These are phyloP conservation scores for Spizellomyces sp. DNA, from an alignment of 192 early-diverging fungal genomes.

Conservation along the genomic window DNA sequence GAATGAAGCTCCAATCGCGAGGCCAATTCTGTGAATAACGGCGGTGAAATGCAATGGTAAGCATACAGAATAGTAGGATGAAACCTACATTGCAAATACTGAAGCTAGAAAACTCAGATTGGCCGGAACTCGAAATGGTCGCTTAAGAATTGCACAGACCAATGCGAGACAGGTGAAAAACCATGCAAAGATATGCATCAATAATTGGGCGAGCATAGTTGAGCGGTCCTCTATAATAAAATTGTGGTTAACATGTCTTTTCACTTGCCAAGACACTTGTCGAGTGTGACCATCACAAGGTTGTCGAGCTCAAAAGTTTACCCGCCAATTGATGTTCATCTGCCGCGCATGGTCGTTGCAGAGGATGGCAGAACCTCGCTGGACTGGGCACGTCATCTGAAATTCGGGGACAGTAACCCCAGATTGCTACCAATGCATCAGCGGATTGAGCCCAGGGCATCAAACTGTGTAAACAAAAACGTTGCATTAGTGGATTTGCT, in stretches of 20 bases:
- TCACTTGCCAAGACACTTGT: neutral
- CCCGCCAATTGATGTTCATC: neutral
- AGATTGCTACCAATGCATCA: neutral
- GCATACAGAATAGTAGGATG: neutral
- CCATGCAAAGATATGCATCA: conserved; percentile 16
- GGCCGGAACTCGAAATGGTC: conserved; percentile 2
- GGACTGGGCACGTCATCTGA: neutral
- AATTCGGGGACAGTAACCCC: conserved; percentile 22
- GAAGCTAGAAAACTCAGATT: neutral
- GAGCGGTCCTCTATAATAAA: neutral
- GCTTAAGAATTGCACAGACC: conserved; percentile 1
- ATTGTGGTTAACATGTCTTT: neutral
- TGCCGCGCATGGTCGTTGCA: conserved; percentile 14
- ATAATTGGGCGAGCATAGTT: conserved; percentile 1
- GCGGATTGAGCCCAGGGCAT: conserved; percentile 17
- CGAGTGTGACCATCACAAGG: no score
- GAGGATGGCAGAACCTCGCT: conserved; percentile 9
- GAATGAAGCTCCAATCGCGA: neutral
- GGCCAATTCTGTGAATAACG: neutral
- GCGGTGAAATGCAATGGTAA: neutral
- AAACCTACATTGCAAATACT: neutral
- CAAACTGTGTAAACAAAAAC: no score
- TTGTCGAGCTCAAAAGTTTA: neutral
- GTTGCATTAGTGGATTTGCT: no score
- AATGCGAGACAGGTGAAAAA: conserved; percentile 6